phyloP scores from a whole-genome alignment of 1,139 yeast genomes.

The Yamadazyma buinensis region DNA sequence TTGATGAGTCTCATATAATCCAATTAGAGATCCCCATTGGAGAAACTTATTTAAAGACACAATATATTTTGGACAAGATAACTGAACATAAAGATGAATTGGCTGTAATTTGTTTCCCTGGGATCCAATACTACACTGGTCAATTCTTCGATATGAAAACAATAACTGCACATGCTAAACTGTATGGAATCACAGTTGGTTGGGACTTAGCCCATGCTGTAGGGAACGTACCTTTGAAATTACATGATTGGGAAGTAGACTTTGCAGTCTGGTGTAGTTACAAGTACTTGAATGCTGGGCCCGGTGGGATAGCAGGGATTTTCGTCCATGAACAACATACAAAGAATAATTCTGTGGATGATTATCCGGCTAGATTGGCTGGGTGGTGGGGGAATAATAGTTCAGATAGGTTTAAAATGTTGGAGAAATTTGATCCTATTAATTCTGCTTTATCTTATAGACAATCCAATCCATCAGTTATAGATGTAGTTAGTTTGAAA shows the following conservation, averaged over 20 bases:
- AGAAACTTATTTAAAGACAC: constrained; percentile 55
- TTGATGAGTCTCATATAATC: constrained; percentile 56
- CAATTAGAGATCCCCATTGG: constrained; percentile 58
- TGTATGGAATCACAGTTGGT: constrained; percentile 61
- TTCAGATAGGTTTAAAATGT: constrained; percentile 70
- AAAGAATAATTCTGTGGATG: constrained; percentile 24
- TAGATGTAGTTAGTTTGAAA: constrained; percentile 70
- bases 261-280: constrained; percentile 95
- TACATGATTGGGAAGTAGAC: constrained; percentile 89
- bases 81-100: constrained; percentile 58
- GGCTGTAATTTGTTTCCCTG: constrained; percentile 78
- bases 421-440: constrained; percentile 73
- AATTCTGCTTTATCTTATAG: constrained; percentile 81
- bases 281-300: constrained; percentile 88
- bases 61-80: constrained; percentile 56
- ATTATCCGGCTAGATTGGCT: constrained; percentile 65
- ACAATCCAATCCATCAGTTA: constrained; percentile 89
- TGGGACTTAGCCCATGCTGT: constrained; percentile 97
- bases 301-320: constrained; percentile 86
- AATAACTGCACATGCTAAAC: constrained; percentile 57
- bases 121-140: constrained; percentile 90
- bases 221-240: constrained; percentile 72
- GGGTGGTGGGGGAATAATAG: constrained; percentile 98
- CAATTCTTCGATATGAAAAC: constrained; percentile 70
- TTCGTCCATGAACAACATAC: constrained; percentile 61